Evolutionary conservation across 148 eudicot species (phyloP), one percentile per base, ranked within the genome.

Genomic region (Vaccinium corymbosum): DNA sequence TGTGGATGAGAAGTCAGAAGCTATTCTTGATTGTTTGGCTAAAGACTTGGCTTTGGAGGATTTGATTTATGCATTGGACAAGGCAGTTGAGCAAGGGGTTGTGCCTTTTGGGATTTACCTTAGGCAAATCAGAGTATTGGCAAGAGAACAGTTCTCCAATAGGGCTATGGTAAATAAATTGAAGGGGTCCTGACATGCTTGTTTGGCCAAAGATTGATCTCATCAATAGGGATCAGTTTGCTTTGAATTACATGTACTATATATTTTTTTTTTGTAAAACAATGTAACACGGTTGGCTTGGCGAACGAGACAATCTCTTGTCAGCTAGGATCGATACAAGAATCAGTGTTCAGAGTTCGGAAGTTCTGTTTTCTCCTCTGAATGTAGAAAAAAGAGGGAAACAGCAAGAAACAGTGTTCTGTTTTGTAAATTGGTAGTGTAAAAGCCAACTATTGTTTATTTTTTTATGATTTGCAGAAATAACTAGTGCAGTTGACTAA

Each of bases 31-130:
- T 19, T 82, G 85, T n/a, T 27, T 20, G 79, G 86, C 89, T 7
- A 78, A 57, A 29, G 89, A 91, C 64, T 15, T 27, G 46, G 94
- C 91, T 0, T 29, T 86, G 20, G 94, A 92, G 78, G 94, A 91
- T 83, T 82, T 87, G 51, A 80, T 91, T 48, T 88, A 87, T 82
- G 89, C 85, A 20, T 80, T 92, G 85, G 94, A 92, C 72, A 73
- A 85, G 83, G 93, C 89, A 1, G 81, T 89, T 85, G 80, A 57
- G 29, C 59, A 85, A 78, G 92, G 92, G 51, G 88, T 80, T 53
- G 61, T 91, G 53, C 20, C 57, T 78, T 87, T 87, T 81, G 89
- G 82, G 13, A 59, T 48, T 51, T 92, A 92, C 51, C 71, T 91
- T 80, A 91, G 55, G 85, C 85, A 88, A 38, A 85, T 92, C 22